A percentile compares a stretch with the other conserved stretches of the same genome.
Evolutionary conservation across 176 grass and related monocot species (phyloP).

Genomic region (Carex cristatella): DNA sequence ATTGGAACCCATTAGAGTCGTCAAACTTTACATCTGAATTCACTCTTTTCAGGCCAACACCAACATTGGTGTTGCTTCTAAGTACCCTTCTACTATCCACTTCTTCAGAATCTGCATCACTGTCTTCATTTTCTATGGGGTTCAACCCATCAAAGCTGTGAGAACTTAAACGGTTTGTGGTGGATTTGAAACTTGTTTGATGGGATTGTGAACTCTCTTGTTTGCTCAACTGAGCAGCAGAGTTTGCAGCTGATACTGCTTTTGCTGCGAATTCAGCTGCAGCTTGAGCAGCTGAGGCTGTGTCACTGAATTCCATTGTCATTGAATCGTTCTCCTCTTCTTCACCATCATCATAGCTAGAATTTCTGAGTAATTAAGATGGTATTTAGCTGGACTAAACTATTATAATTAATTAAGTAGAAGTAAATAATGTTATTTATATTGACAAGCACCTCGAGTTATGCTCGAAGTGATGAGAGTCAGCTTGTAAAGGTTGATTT

Average conservation of each 20-base stretch:
- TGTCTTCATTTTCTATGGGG: constrained; percentile 28
- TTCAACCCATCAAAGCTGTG: constrained; percentile 43
- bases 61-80: constrained; percentile 31
- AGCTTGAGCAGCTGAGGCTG: constrained; percentile 66
- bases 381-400: constrained; percentile 11
- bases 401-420: not conserved
- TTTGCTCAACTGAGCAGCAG: constrained; percentile 55
- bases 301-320: constrained; percentile 65
- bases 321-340: constrained; percentile 26
- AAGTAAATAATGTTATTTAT: not conserved
- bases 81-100: constrained; percentile 35
- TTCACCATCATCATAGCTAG: constrained; percentile 29
- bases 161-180: constrained; percentile 24
- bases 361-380: constrained; percentile 21
- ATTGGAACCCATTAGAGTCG: constrained; percentile 59
- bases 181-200: constrained; percentile 35
- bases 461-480: constrained; percentile 22
- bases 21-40: constrained; percentile 73
- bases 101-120: constrained; percentile 21
- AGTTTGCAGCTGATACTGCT: constrained; percentile 69
- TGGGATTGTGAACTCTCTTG: constrained; percentile 34
- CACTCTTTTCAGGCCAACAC: constrained; percentile 29
- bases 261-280: constrained; percentile 71
- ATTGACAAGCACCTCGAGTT: constrained; percentile 34
- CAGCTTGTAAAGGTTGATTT: constrained; percentile 19